A percentile compares a stretch with the other conserved stretches of the same genome.
These are phyloP conservation scores for Fraxinus greggii DNA, from an alignment of 305 asterid species.

Conservation along the genomic window DNA sequence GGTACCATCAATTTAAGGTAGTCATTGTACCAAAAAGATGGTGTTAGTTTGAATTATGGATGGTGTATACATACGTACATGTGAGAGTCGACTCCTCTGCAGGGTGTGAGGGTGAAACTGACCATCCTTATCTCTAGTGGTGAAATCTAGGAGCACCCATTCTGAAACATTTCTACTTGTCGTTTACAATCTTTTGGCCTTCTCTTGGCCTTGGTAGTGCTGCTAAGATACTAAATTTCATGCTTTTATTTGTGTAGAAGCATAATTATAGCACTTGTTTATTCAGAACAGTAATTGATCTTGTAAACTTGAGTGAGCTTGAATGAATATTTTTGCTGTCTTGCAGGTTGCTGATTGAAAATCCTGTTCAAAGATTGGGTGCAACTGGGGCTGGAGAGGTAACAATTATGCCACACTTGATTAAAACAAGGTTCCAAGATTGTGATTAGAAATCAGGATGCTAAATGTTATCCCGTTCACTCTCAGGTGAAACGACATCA, in stretches of 20 bases:
- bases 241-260: neutral
- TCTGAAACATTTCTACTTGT: neutral
- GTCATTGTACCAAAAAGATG: neutral
- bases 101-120: neutral
- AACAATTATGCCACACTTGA: slow-evolving; percentile 19
- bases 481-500: slow-evolving; percentile 77
- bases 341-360: slow-evolving; percentile 77
- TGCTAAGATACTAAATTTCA: neutral
- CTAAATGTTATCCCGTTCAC: slow-evolving; percentile 13
- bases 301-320: neutral
- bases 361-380: slow-evolving; percentile 91
- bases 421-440: slow-evolving; percentile 6
- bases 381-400: slow-evolving; percentile 94
- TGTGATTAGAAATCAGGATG: neutral
- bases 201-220: neutral
- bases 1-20: slow-evolving; percentile 12
- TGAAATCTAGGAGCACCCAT: neutral
- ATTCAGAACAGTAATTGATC: neutral
- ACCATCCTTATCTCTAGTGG: neutral
- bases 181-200: neutral
- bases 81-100: neutral
- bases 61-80: neutral
- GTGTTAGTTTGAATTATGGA: neutral
- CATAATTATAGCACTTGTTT: neutral
- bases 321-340: slow-evolving; percentile 23